phyloP scores from a whole-genome alignment of 228 moss, liverwort and hornwort genomes.

The Sphagnum magellanicum region DNA sequence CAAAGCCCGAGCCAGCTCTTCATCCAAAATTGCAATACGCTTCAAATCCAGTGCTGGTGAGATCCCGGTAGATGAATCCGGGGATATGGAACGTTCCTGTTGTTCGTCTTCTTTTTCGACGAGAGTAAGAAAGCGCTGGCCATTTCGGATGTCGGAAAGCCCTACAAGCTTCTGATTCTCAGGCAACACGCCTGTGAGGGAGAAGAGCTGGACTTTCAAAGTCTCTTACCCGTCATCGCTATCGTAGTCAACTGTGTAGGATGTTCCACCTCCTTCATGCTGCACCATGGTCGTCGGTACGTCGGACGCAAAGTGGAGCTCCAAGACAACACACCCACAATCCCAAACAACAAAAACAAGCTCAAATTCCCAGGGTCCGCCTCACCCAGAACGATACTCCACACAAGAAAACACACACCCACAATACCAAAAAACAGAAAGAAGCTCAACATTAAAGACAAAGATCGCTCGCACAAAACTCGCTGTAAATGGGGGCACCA shows the following conservation, averaged over 20 bases:
- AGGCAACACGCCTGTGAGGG: constrained; percentile 20
- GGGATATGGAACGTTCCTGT: neutral
- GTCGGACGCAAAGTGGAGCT: no score
- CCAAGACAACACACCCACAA: no score
- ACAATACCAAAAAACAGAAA: no score
- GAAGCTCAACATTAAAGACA: no score
- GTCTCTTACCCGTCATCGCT: constrained; percentile 28
- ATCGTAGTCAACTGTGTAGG: constrained; percentile 24
- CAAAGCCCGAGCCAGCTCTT: constrained; percentile 31
- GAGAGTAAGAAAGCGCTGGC: constrained; percentile 10
- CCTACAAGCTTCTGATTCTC: constrained; percentile 17
- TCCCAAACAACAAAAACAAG: no score
- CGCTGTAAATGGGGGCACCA: no score
- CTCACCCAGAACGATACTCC: no score
- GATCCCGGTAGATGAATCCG: neutral
- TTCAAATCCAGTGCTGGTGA: neutral
- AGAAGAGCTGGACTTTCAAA: constrained; percentile 29
- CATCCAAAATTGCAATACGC: constrained; percentile 3
- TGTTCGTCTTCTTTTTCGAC: constrained; percentile 5
- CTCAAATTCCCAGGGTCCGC: no score
- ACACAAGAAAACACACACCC: no score
- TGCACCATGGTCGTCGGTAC: constrained; percentile 13
- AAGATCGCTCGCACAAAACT: no score
- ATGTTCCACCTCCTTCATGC: constrained; percentile 14
- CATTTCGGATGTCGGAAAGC: constrained; percentile 12